A percentile compares a stretch with the other conserved stretches of the same genome.
Conservation (phyloP, 2,329 filamentous ascomycete species). For the Leptographium flavum region DNA sequence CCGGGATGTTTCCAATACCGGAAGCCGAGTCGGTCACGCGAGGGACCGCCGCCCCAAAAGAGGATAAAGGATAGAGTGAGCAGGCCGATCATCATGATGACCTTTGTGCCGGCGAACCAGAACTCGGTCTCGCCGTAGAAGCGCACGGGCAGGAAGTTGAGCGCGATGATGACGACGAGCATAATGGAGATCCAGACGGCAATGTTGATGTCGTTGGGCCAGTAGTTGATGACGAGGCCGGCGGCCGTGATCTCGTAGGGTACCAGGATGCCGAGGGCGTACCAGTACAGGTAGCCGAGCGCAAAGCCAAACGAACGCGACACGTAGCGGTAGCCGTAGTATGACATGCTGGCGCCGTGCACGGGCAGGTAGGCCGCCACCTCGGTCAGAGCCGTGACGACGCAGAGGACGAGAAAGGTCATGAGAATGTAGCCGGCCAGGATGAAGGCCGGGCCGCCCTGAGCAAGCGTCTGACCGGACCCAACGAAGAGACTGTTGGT, state of each 20-base stretch:
- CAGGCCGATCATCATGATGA: slow-evolving; percentile 23
- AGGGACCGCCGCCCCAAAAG: slow-evolving; percentile 23
- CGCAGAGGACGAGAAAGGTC: slow-evolving; percentile 19
- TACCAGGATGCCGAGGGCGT: slow-evolving; percentile 32
- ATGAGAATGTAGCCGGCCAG: slow-evolving; percentile 21
- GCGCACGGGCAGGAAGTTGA: slow-evolving; percentile 4
- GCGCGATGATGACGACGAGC: slow-evolving; percentile 2
- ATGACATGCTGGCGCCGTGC: slow-evolving; percentile 32
- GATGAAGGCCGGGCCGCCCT: slow-evolving; percentile 9
- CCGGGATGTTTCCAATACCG: slow-evolving; percentile 20
- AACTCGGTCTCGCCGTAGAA: slow-evolving; percentile 11
- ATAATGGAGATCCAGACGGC: slow-evolving; percentile 24
- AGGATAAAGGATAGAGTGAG: slow-evolving; percentile 29
- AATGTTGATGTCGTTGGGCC: slow-evolving; percentile 32
- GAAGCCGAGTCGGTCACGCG: slow-evolving; percentile 5
- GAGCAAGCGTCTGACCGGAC: slow-evolving; percentile 8
- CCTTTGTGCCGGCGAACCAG: slow-evolving; percentile 21
- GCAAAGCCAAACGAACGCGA: slow-evolving; percentile 31
- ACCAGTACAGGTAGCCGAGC: slow-evolving; percentile 35
- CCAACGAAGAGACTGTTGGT: slow-evolving; percentile 16
- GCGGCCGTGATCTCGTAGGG: slow-evolving; percentile 39
- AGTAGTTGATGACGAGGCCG: slow-evolving; percentile 44
- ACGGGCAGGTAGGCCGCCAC: slow-evolving; percentile 47
- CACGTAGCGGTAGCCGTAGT: slow-evolving; percentile 31
- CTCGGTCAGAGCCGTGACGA: slow-evolving; percentile 30